These are phyloP conservation scores for Penicillium sp. DNA, from an alignment of 2,329 filamentous ascomycete species.

Conservation along the genomic window DNA sequence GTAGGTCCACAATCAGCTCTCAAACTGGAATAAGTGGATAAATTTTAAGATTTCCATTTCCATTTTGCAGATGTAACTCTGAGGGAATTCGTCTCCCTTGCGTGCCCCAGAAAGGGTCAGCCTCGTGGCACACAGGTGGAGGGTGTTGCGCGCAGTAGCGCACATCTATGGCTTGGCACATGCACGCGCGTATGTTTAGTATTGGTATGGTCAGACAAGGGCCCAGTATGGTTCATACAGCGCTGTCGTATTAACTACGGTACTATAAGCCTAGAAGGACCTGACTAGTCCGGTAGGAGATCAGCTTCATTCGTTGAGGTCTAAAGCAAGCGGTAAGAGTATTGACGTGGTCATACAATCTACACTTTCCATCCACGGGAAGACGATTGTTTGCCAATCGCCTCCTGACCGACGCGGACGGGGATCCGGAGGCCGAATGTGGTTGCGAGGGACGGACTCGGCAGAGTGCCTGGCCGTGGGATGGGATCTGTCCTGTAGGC, in stretches of 20 bases:
- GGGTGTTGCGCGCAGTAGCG: constrained; percentile 26
- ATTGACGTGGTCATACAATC: no score
- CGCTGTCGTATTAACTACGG: background rate
- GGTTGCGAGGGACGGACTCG: background rate
- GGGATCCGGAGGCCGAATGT: background rate
- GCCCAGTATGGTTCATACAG: constrained; percentile 8
- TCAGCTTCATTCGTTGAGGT: no score
- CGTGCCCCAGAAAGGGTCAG: constrained; percentile 23
- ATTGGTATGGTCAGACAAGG: background rate
- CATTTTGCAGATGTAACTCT: constrained; percentile 16
- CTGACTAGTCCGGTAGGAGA: no score
- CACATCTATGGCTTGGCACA: constrained; percentile 28
- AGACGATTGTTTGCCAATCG: background rate
- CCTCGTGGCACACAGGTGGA: constrained; percentile 33
- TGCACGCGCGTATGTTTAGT: constrained; percentile 5
- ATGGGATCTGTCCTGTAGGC: constrained; percentile 1
- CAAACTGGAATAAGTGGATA: background rate
- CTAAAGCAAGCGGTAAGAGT: no score
- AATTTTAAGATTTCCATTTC: background rate
- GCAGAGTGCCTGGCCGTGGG: background rate
- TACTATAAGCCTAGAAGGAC: background rate
- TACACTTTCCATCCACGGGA: background rate
- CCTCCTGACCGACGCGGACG: background rate
- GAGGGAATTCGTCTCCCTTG: constrained; percentile 13
- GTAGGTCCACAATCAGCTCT: background rate